These are phyloP conservation scores for Tilletiopsis washingtonensis DNA, from an alignment of 1,284 basidiomycete species.

Conservation along the genomic window DNA sequence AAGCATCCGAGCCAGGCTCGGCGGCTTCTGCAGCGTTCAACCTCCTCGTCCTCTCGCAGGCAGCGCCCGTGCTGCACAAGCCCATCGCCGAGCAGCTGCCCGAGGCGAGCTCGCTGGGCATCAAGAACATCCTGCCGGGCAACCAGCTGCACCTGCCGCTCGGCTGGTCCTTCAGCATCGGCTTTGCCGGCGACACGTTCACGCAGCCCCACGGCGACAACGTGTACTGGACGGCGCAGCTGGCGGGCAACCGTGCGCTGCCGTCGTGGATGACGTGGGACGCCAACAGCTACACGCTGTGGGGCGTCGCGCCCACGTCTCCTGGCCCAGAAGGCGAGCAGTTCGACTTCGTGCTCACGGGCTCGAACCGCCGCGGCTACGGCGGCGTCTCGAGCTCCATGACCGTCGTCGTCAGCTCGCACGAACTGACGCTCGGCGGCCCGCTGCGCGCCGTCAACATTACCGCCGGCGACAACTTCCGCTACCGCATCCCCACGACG, in stretches of 20 bases:
- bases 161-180: conserved; percentile 83
- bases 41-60: conserved; percentile 24
- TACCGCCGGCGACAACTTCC: conserved; percentile 50
- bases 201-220: conserved; percentile 44
- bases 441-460: conserved; percentile 53
- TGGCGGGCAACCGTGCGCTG: conserved; percentile 61
- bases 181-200: conserved; percentile 66
- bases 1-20: not conserved
- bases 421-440: conserved; percentile 16
- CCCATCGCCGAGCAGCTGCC: conserved; percentile 38
- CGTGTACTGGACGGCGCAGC: conserved; percentile 63
- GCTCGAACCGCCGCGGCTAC: conserved; percentile 29
- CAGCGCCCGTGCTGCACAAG: conserved; percentile 27
- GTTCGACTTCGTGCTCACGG: conserved; percentile 33
- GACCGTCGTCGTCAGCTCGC: conserved; percentile 22
- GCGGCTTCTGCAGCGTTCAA: conserved; percentile 14
- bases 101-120: conserved; percentile 25
- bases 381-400: conserved; percentile 32
- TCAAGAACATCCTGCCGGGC: conserved; percentile 27
- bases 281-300: conserved; percentile 62
- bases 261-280: conserved; percentile 73
- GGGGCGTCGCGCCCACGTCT: conserved; percentile 64
- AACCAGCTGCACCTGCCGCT: conserved; percentile 62
- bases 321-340: conserved; percentile 25
- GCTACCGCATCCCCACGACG: conserved; percentile 37